Evolutionary conservation across 2,329 filamentous ascomycete species (phyloP), one percentile per base, ranked within the genome.

Genomic region (Sporothrix luriei): DNA sequence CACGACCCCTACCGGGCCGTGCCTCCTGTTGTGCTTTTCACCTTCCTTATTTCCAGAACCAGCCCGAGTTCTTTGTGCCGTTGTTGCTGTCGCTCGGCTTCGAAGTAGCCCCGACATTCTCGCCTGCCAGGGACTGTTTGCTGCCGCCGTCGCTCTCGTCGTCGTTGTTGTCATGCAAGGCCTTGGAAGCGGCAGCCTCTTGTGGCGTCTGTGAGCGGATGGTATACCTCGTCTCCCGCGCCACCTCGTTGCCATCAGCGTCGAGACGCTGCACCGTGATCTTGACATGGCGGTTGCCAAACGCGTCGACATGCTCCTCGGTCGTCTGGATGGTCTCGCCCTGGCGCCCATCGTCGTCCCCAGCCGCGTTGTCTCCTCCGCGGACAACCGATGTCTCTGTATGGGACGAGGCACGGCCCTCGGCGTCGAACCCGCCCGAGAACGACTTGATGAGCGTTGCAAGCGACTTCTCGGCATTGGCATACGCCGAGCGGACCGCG

Each of bases 211-310:
- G 43, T 16, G 73, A 73, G 26, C 72, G 71, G 14, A 74, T 52
- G 4, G 72, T 68, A 38, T 73, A 73, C 29, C 65, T 71, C 4
- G 79, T 81, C 72, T 79, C 76, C 7, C 75, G 78, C 46, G 79
- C 77, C 19, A 84, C 75, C 69, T 82, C 78, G 14, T 78, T 77
- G 57, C 82, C 83, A 9, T 82, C 74, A 24, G 77, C 76, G 51
- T 84, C 80, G 10, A 82, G 74, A 9, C 76, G 80, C 71, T 78
- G 80, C 33, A 80, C 77, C 7, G 79, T 80, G 10, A 78, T 78
- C 73, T 80, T 82, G 66, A 77, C 78, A 70, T 83, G 82, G 14
- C 79, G 73, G 72, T 82, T 81, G 43, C 82, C 83, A 66, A 78
- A 79, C 9, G 75, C 73, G 73, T 84, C 82, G 4, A 82, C 78